Base-by-base conservation (phyloP, 2,329 filamentous ascomycete species). In the Dactylellina leptospora region DNA sequence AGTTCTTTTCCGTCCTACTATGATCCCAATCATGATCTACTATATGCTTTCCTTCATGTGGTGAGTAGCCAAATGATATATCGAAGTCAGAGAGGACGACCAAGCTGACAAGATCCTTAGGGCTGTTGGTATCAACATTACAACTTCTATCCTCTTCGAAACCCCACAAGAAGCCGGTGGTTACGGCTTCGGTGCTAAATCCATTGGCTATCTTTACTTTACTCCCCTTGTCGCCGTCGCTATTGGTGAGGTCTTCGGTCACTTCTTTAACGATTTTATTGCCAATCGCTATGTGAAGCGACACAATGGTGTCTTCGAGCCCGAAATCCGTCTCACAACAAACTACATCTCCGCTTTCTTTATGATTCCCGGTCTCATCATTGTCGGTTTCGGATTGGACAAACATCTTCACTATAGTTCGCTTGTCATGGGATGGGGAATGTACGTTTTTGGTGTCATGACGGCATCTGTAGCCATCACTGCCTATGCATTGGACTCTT, bases 241-340 rank as follows among this genome's bases (percentile, higher is more conserved):
- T 9, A 44, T 78, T 16, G 77, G 76, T 23, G 77, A 78, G 55
- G 8, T 75, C 11, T 74, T 77, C 22, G 77, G 77, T 8, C 75
- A 77, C 40, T 77, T 58, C 64, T 75, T 78, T 53, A 77, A 78
- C 51, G 77, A 78, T 50, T 75, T 53, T 42, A 53, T 77, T 9
- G 76, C 76, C 3, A 75, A 74, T 10, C 45, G 72, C 27, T 78
- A 77, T 20, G 56, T 74, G n/a, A 60, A 62, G n/a, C 59, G 38
- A 13, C 70, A 76, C 59, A 74, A 75, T 16, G 76, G 76, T 8
- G 25, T 64, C n/a, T 77, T 74, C 27, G 68, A 74, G 30, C 74
- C 74, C 9, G 74, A 75, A 60, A 68, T 55, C 44, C 66, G 61
- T 62, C 53, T 75, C 3, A 64, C 58, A 28, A 73, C 63, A 28